These are phyloP conservation scores for Naegleria gruberi DNA, from an alignment of 208 protist genomes.

Conservation along the genomic window DNA sequence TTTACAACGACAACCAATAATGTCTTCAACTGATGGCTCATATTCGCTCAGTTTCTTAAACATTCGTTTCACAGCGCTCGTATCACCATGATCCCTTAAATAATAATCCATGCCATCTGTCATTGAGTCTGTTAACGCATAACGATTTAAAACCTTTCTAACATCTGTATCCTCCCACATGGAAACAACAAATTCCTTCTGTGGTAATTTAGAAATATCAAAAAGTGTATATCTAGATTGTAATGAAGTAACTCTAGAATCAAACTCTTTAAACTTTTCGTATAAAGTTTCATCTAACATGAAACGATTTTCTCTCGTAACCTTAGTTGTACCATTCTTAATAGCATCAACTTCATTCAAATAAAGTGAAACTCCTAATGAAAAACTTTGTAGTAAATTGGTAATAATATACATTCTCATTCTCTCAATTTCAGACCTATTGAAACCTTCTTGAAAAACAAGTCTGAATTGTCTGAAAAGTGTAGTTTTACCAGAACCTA, in stretches of 20 bases:
- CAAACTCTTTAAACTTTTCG: not conserved
- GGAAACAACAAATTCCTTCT: not conserved
- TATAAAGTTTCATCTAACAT: not conserved
- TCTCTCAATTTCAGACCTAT: not conserved
- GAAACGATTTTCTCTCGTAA: not conserved
- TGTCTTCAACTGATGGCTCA: not conserved
- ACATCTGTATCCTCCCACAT: not conserved
- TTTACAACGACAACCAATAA: not conserved
- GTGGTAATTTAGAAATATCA: not conserved
- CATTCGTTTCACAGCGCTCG: not conserved
- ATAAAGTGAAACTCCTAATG: not conserved
- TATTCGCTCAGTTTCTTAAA: not conserved
- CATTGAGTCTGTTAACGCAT: not conserved
- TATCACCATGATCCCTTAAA: not conserved
- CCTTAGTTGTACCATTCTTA: not conserved
- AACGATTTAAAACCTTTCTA: not conserved
- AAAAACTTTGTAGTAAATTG: not conserved
- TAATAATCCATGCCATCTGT: not conserved
- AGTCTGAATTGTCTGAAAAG: not conserved
- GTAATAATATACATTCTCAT: not conserved
- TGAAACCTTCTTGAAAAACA: not conserved
- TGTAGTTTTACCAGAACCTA: not conserved
- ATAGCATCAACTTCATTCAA: not conserved
- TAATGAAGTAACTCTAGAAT: not conserved
- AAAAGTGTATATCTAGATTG: not conserved